Conservation (phyloP, 345 rosid species). For the Trapa incisa region DNA sequence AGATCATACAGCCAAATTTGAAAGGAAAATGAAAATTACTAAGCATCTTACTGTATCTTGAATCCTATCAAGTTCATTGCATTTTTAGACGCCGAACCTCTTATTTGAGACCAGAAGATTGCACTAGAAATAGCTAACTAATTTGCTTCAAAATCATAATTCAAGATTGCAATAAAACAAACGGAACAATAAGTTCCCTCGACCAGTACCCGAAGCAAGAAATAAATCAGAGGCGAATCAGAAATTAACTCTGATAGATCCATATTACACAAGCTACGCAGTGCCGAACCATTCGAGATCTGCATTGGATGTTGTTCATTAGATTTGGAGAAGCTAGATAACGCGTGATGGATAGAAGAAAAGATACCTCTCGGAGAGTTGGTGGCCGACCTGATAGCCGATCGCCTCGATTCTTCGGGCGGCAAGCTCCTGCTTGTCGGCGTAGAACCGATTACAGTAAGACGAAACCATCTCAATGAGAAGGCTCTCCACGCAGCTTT, state of each 20-base stretch:
- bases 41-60: too few relatives aligned
- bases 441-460: conserved; percentile 69
- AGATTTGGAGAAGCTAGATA: not conserved
- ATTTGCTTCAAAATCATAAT: not conserved
- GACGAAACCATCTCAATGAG: conserved; percentile 82
- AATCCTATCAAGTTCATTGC: not conserved
- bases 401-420: conserved; percentile 98
- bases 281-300: not conserved
- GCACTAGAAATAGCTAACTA: too few relatives aligned
- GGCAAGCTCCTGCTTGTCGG: conserved; percentile 89
- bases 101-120: too few relatives aligned
- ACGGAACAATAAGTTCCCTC: not conserved
- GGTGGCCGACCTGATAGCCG: conserved; percentile 98
- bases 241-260: not conserved
- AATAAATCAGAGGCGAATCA: not conserved
- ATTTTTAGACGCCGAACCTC: not conserved
- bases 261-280: too few relatives aligned
- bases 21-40: too few relatives aligned
- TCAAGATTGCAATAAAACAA: not conserved
- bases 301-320: not conserved
- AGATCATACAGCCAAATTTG: too few relatives aligned
- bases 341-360: not conserved
- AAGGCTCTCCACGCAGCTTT: conserved; percentile 78
- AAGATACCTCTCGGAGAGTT: conserved; percentile 85
- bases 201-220: not conserved